phyloP scores from a whole-genome alignment of 306 rosid species.

The Malus asiatica region DNA sequence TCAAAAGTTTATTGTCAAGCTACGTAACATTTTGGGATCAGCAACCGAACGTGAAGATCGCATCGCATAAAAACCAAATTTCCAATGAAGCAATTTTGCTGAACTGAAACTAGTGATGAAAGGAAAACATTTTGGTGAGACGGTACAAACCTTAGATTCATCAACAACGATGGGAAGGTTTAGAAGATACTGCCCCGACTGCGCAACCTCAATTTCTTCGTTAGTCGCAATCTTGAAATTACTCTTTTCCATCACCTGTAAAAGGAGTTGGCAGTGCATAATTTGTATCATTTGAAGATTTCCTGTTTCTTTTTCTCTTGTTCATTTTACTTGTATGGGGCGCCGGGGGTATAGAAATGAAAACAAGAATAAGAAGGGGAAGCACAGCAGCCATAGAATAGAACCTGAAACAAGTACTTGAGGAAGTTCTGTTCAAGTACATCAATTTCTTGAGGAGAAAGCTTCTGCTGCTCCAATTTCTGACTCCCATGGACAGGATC shows the following conservation, averaged over 20 bases:
- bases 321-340: background rate
- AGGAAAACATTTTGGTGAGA: background rate
- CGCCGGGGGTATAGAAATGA: background rate
- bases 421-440: conserved; percentile 87
- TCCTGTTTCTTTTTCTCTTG: background rate
- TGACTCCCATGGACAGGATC: conserved; percentile 77
- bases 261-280: too few relatives aligned
- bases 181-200: conserved; percentile 84
- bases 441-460: conserved; percentile 54
- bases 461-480: conserved; percentile 69
- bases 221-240: conserved; percentile 73
- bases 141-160: conserved; percentile 63
- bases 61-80: conserved; percentile 11
- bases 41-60: conserved; percentile 22
- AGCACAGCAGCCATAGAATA: background rate
- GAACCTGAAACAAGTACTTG: conserved; percentile 76
- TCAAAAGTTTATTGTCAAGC: conserved; percentile 84
- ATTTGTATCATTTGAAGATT: background rate
- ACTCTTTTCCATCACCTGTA: conserved; percentile 89
- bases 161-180: conserved; percentile 92
- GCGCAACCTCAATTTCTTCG: conserved; percentile 81
- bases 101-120: background rate
- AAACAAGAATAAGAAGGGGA: background rate
- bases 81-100: background rate
- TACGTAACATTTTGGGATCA: conserved; percentile 22